Percentiles rank a stretch among this genome's conserved stretches.
These are phyloP conservation scores for Leucocoprinus sp. DNA, from an alignment of 768 basidiomycete genomes.

Conservation along the genomic window DNA sequence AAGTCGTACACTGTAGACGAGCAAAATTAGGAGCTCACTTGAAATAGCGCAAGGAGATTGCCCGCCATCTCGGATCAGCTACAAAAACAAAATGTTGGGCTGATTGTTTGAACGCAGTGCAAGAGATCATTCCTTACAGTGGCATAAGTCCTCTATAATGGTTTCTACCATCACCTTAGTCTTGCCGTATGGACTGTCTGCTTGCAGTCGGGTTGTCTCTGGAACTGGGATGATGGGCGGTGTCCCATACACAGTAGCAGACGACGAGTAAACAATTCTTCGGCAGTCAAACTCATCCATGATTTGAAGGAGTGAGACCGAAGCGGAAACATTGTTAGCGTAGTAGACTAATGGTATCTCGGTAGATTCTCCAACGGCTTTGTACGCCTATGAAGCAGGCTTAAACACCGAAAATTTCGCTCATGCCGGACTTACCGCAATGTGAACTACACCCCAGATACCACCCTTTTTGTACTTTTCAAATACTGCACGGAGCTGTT, in stretches of 20 bases:
- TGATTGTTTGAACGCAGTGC: background rate
- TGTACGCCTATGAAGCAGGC: constrained; percentile 64
- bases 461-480: constrained; percentile 80
- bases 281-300: constrained; percentile 82
- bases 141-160: constrained; percentile 82
- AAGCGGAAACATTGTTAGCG: constrained; percentile 87
- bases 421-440: constrained; percentile 58
- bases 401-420: background rate
- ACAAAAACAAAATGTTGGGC: constrained; percentile 2
- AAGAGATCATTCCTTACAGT: constrained; percentile 37
- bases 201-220: constrained; percentile 78
- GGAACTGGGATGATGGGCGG: constrained; percentile 91
- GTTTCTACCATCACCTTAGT: constrained; percentile 95
- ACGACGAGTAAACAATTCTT: constrained; percentile 93
- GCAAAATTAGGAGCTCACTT: constrained; percentile 47
- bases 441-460: constrained; percentile 94
- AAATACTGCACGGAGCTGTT: constrained; percentile 72
- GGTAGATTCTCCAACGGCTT: constrained; percentile 95
- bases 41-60: constrained; percentile 91
- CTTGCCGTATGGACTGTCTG: constrained; percentile 90
- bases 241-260: constrained; percentile 96
- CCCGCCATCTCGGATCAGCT: constrained; percentile 74
- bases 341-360: constrained; percentile 93
- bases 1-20: background rate
- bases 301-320: constrained; percentile 74